A percentile compares a stretch with the other conserved stretches of the same genome.
These are phyloP conservation scores for Nicotiana attenuata DNA, from an alignment of 257 asterid species.

Conservation along the genomic window DNA sequence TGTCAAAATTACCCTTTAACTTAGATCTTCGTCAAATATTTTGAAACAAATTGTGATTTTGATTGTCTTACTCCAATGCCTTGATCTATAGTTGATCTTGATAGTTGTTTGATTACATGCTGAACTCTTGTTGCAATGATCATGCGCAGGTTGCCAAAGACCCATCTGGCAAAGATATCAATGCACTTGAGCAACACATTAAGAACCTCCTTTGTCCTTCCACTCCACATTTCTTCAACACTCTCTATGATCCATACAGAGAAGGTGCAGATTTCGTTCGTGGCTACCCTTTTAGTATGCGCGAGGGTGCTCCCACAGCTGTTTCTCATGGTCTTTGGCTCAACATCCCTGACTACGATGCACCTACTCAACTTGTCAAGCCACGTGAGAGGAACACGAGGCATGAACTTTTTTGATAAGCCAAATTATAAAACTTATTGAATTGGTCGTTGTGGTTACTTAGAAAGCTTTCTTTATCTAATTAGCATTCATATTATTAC, in stretches of 20 bases:
- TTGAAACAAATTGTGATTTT: too few relatives aligned
- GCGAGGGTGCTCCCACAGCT: conserved; percentile 17
- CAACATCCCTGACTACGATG: conserved; percentile 18
- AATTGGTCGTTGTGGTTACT: neutral
- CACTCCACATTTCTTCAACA: conserved; percentile 20
- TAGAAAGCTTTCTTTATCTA: neutral
- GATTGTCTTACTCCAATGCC: neutral
- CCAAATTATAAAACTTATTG: neutral
- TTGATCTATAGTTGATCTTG: neutral
- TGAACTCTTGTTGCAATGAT: neutral
- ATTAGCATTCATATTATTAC: neutral
- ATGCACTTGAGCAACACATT: conserved; percentile 24
- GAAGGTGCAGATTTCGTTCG: conserved; percentile 22
- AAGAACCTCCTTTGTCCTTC: conserved; percentile 17
- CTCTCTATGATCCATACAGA: conserved; percentile 20
- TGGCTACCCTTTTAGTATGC: conserved; percentile 21
- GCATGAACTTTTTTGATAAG: neutral
- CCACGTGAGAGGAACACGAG: conserved; percentile 22
- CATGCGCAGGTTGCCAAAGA: conserved; percentile 15
- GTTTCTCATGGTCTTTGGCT: conserved; percentile 25
- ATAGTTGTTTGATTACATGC: neutral
- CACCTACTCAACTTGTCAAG: conserved; percentile 24
- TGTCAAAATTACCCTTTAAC: too few relatives aligned
- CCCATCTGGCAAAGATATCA: conserved; percentile 20
- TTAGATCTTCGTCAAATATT: too few relatives aligned